Evolutionary conservation across 2,329 filamentous ascomycete genomes (phyloP), one percentile per base, ranked within the genome.

Genomic region (Cladosporium cucumerinum): DNA sequence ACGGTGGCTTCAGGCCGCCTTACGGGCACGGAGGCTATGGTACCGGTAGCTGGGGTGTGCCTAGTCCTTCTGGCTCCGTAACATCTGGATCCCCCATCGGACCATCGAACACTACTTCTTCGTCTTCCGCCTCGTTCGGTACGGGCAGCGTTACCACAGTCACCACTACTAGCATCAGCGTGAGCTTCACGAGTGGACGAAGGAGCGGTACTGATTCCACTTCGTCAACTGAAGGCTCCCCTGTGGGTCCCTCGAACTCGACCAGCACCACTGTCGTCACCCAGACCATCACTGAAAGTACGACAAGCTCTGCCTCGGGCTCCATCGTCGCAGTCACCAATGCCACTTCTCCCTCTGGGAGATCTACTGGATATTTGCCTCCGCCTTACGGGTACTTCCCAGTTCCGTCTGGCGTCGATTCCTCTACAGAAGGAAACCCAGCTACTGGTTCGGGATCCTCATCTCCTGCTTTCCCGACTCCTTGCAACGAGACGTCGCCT

Each of bases 141-240:
- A 43, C 34, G 6, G 18, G 23, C 36, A 58, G n/a, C 30, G 18
- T 57, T 39, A 46, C 26, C 23, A 30, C 25, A 21, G 25, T 46
- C 43, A 25, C 16, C 43, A 54, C 51, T n/a, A 39, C 30, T 43
- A 58, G 36, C 39, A 25, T 34, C 52, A 34, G 36, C 7, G 51
- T 52, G 14, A 52, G 48, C 61, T 64, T 48, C 54, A 64, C 39
- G 54, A 49, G 59, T 49, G 23, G 25, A 18, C 66, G 60, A 18
- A 65, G 63, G 51, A 57, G 16, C 34, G 66, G 66, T 14, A 58
- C 57, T 14, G 25, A 62, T 36, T 54, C 61, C 26, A 51, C 58
- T 6, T 63, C 63, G 4, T 66, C 67, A 1, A 68, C 64, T 32
- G 63, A 61, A 14, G 66, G 63, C 25, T 68, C 62, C 5, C 63